Percentiles rank a stretch among this genome's conserved stretches.
Evolutionary conservation across 306 rosid species (phyloP).

Genomic region (Quercus suber): DNA sequence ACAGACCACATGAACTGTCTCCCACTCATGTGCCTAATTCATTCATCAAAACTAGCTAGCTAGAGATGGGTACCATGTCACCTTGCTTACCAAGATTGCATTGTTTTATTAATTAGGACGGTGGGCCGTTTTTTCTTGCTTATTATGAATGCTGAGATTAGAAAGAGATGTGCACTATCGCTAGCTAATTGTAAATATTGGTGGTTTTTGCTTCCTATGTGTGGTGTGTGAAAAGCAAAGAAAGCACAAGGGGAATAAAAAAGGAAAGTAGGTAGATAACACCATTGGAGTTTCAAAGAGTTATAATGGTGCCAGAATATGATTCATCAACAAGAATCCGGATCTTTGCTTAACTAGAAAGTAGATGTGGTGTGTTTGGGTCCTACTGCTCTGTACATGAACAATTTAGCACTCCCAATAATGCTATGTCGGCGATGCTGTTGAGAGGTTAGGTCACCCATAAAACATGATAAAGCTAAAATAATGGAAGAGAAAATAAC

Average conservation of each 20-base stretch:
- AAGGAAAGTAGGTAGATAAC: conserved; percentile 62
- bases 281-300: conserved; percentile 61
- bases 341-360: too few species aligned
- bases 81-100: conserved; percentile 50
- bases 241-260: neutral
- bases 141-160: conserved; percentile 34
- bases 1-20: conserved; percentile 80
- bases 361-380: too few species aligned
- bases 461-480: too few species aligned
- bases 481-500: too few species aligned
- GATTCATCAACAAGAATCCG: too few species aligned
- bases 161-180: conserved; percentile 60
- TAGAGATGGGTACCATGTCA: conserved; percentile 67
- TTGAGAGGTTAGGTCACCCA: too few species aligned
- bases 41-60: conserved; percentile 11
- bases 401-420: too few species aligned
- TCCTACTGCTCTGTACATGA: too few species aligned
- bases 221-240: conserved; percentile 30
- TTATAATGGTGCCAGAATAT: too few species aligned
- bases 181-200: conserved; percentile 6
- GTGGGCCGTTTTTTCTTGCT: conserved; percentile 35
- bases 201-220: conserved; percentile 36
- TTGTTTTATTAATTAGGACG: conserved; percentile 32
- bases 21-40: conserved; percentile 60
- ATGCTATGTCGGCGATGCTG: too few species aligned